Conservation (phyloP, 129 eudicot genomes). For the Artemisia tridentata region DNA sequence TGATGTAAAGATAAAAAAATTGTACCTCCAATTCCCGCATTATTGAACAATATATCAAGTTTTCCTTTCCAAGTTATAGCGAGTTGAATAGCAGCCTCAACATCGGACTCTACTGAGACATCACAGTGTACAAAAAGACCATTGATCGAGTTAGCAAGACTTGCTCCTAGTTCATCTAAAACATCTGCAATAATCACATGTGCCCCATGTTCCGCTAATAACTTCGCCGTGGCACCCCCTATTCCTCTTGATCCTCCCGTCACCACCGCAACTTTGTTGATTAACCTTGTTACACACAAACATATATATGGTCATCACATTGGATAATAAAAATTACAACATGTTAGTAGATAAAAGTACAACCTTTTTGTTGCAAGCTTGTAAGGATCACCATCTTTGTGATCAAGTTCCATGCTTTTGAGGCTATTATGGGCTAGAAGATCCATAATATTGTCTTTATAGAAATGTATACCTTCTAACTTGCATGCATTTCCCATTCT, state of each 20-base stretch:
- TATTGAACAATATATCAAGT: slow-evolving; percentile 39
- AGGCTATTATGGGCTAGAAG: background rate
- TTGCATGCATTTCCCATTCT: slow-evolving; percentile 28
- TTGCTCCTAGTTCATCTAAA: slow-evolving; percentile 33
- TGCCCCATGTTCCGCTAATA: slow-evolving; percentile 42
- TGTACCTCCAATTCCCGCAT: slow-evolving; percentile 37
- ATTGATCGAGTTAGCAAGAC: slow-evolving; percentile 21
- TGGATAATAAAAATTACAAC: background rate
- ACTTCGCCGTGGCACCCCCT: slow-evolving; percentile 40
- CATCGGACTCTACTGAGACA: slow-evolving; percentile 34
- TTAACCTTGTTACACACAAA: slow-evolving; percentile 30
- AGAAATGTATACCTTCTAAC: slow-evolving; percentile 10
- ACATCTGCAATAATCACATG: slow-evolving; percentile 42
- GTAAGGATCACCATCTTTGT: slow-evolving; percentile 21
- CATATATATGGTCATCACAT: no score
- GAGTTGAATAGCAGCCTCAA: slow-evolving; percentile 32
- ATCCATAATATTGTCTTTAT: slow-evolving; percentile 18
- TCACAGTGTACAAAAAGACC: slow-evolving; percentile 41
- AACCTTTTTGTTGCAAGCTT: slow-evolving; percentile 35
- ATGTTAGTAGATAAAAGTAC: background rate
- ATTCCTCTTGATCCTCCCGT: slow-evolving; percentile 53
- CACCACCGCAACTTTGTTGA: slow-evolving; percentile 43
- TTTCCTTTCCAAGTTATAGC: slow-evolving; percentile 40
- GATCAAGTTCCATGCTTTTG: slow-evolving; percentile 32
- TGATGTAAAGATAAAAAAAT: background rate